Evolutionary conservation across 805 yeast species (phyloP).

Genomic region (Teunomyces tritomae): DNA sequence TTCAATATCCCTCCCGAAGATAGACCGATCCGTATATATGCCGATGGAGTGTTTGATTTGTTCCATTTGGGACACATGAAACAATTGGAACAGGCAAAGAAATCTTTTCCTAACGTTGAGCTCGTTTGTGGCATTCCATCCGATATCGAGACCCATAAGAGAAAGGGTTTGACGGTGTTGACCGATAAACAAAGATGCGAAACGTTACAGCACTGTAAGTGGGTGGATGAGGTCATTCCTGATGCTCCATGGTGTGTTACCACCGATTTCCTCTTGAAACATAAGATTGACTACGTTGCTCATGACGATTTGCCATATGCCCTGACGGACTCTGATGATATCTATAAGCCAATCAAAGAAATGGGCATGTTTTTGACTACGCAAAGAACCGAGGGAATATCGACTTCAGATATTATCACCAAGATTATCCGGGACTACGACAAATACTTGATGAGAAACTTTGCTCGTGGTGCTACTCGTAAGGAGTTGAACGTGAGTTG

Average conservation of each 20-base stretch:
- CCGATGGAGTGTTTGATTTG: conserved; percentile 96
- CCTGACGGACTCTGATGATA: conserved; percentile 84
- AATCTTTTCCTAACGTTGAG: conserved; percentile 78
- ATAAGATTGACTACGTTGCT: conserved; percentile 91
- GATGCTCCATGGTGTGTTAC: conserved; percentile 96
- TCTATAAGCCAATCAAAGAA: conserved; percentile 88
- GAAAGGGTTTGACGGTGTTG: conserved; percentile 91
- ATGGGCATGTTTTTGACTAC: conserved; percentile 89
- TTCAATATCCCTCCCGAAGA: conserved; percentile 82
- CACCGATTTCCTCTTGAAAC: conserved; percentile 71
- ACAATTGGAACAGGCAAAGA: conserved; percentile 95
- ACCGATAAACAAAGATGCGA: conserved; percentile 86
- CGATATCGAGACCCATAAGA: conserved; percentile 84
- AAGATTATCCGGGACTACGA: conserved; percentile 94
- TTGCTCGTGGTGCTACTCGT: conserved; percentile 95
- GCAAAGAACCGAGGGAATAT: conserved; percentile 94
- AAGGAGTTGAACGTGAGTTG: conserved; percentile 95
- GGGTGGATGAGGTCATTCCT: conserved; percentile 97
- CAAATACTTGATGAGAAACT: conserved; percentile 93
- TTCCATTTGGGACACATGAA: conserved; percentile 98
- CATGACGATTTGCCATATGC: conserved; percentile 97
- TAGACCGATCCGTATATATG: conserved; percentile 89
- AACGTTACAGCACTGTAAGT: conserved; percentile 85
- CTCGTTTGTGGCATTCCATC: conserved; percentile 91
- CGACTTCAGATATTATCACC: conserved; percentile 94